Conservation (phyloP, 306 rosid species). For the Sicyos baderoa region DNA sequence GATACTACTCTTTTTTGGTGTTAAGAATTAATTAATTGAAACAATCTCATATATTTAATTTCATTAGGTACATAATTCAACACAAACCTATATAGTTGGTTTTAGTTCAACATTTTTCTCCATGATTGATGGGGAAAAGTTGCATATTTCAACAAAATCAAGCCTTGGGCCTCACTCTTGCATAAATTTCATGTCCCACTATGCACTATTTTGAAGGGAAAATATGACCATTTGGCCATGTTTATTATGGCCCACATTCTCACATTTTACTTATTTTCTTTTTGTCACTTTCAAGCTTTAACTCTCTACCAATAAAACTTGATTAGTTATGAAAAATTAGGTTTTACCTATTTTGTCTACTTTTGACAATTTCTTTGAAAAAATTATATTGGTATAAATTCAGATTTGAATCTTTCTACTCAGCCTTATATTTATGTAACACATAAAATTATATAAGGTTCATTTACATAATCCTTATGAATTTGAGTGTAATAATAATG, state of each 20-base stretch:
- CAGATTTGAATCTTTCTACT: neutral
- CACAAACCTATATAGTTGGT: neutral
- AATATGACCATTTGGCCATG: constrained; percentile 17
- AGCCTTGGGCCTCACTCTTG: neutral
- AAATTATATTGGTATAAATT: neutral
- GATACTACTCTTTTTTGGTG: no score
- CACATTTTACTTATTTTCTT: constrained; percentile 16
- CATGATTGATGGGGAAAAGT: constrained; percentile 7
- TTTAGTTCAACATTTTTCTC: constrained; percentile 3
- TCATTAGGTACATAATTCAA: neutral
- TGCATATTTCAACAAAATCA: constrained; percentile 12
- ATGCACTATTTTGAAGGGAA: constrained; percentile 35
- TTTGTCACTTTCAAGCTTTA: constrained; percentile 56
- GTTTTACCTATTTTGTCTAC: neutral
- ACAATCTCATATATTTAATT: neutral
- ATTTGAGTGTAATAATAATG: no score
- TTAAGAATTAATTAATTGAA: no score
- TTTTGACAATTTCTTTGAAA: neutral
- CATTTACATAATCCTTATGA: no score
- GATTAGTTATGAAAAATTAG: neutral
- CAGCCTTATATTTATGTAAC: neutral
- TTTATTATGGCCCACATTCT: neutral
- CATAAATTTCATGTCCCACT: neutral
- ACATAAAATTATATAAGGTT: neutral
- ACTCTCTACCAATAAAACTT: neutral